These are phyloP conservation scores for Botrytis fabae DNA, from an alignment of 2,329 filamentous ascomycete species.

Conservation along the genomic window DNA sequence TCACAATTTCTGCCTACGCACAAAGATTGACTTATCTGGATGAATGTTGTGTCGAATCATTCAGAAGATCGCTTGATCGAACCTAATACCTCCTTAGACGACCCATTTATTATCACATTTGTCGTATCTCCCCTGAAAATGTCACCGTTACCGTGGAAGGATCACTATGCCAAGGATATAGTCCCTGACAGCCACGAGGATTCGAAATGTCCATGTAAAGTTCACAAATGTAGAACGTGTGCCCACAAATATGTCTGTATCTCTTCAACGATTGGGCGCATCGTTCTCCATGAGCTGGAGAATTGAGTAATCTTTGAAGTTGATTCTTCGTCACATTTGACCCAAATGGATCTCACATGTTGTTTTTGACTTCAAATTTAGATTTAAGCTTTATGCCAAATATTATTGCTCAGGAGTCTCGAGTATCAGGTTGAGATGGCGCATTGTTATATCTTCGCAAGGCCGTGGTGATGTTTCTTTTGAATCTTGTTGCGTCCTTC, in stretches of 20 bases:
- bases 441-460: constrained; percentile 5
- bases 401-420: too few species aligned
- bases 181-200: constrained; percentile 2
- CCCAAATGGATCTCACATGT: not conserved
- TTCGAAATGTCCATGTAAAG: not conserved
- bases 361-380: not conserved
- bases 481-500: constrained; percentile 4
- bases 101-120: not conserved
- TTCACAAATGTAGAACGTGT: not conserved
- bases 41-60: not conserved
- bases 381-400: not conserved
- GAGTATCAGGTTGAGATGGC: not conserved
- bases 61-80: not conserved
- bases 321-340: not conserved
- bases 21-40: not conserved
- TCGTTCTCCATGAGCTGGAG: not conserved
- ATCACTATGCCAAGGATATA: not conserved
- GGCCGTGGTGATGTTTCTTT: not conserved
- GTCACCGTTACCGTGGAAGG: not conserved
- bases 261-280: not conserved
- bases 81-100: not conserved
- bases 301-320: not conserved
- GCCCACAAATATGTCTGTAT: not conserved
- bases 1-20: not conserved
- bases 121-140: not conserved